Evolutionary conservation across 208 protist genomes (phyloP).

Genomic region (Crithidia acanthocephali): DNA sequence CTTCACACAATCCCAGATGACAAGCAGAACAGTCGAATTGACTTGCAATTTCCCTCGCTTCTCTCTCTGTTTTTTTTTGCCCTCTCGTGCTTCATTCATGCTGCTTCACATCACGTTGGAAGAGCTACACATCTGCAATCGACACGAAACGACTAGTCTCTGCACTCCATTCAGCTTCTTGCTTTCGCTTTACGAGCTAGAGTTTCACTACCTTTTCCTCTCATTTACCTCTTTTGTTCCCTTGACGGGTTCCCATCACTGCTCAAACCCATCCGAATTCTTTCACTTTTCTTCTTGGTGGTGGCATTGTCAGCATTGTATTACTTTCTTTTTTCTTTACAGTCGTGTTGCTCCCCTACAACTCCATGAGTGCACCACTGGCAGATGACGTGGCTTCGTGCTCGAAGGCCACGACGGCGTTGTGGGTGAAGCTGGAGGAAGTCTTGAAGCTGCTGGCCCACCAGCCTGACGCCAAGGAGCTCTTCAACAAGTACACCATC

Average conservation of each 20-base stretch:
- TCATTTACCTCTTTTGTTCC: slow-evolving; percentile 4
- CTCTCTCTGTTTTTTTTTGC: not conserved
- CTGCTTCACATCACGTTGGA: too few relatives aligned
- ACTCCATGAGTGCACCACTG: not conserved
- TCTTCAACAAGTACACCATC: slow-evolving; percentile 32
- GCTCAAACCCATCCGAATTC: too few relatives aligned
- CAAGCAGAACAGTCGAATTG: too few relatives aligned
- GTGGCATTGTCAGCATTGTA: not conserved
- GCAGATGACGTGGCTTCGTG: slow-evolving; percentile 18
- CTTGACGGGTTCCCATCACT: not conserved
- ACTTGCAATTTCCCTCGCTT: too few relatives aligned
- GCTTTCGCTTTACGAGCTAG: too few relatives aligned
- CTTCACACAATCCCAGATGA: too few relatives aligned
- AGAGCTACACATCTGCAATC: too few relatives aligned
- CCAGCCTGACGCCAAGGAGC: slow-evolving; percentile 23
- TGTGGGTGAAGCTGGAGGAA: slow-evolving; percentile 32
- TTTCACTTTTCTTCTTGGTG: too few relatives aligned
- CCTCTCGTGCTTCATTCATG: too few relatives aligned
- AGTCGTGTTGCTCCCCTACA: not conserved
- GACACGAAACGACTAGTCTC: too few relatives aligned
- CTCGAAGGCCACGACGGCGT: slow-evolving; percentile 4
- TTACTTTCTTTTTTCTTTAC: slow-evolving; percentile 6
- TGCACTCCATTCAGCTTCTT: too few relatives aligned
- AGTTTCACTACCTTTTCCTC: not conserved
- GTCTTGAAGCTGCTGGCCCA: slow-evolving; percentile 24